Evolutionary conservation across 345 rosid species (phyloP).

Genomic region (Salix exigua): DNA sequence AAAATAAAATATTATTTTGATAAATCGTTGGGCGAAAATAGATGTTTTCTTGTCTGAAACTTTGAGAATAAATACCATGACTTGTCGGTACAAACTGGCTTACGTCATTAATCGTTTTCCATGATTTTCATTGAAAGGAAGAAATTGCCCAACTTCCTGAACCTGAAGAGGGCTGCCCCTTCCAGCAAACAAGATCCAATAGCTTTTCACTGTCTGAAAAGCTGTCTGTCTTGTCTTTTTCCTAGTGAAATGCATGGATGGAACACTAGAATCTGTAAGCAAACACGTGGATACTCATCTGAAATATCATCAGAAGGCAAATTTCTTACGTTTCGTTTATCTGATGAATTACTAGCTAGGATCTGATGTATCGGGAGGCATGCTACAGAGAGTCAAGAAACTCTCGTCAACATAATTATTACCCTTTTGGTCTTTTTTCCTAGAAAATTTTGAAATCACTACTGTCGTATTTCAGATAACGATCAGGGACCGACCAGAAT

Average conservation of each 20-base stretch:
- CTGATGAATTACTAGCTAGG: neutral
- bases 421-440: neutral
- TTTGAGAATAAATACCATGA: slow-evolving; percentile 3
- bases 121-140: neutral
- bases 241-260: neutral
- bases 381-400: neutral
- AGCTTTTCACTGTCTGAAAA: neutral
- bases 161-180: neutral
- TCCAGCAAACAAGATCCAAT: neutral
- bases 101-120: neutral
- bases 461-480: neutral
- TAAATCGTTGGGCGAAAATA: neutral
- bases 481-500: neutral
- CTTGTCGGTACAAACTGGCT: neutral
- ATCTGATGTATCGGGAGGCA: neutral
- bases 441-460: neutral
- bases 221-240: neutral
- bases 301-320: neutral
- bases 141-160: neutral
- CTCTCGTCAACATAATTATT: neutral
- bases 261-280: neutral
- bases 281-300: neutral
- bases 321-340: neutral
- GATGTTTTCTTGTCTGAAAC: neutral
- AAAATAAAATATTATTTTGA: no score